These are phyloP conservation scores for Lactifluus volemus DNA, from an alignment of 768 basidiomycete genomes.

Conservation along the genomic window DNA sequence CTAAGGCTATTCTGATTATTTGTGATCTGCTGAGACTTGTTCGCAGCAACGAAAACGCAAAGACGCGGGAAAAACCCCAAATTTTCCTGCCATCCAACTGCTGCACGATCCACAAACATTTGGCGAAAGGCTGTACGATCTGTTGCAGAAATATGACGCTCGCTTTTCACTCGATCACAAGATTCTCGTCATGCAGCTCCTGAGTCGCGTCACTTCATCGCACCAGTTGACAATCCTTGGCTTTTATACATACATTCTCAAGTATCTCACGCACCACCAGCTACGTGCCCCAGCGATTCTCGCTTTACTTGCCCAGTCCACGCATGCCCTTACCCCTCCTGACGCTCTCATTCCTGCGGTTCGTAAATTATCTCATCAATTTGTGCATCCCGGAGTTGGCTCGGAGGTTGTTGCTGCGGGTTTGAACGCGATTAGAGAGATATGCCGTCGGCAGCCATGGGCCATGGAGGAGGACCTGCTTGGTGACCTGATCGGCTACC, in stretches of 20 bases:
- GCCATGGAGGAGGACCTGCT: conserved; percentile 93
- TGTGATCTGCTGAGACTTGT: conserved; percentile 1
- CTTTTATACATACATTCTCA: conserved; percentile 94
- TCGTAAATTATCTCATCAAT: conserved; percentile 88
- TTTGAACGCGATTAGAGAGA: conserved; percentile 90
- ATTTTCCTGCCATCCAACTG: conserved; percentile 89
- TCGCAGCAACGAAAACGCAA: conserved; percentile 30
- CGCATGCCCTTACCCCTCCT: conserved; percentile 92
- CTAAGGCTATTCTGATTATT: neutral
- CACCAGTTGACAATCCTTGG: conserved; percentile 91
- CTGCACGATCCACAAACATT: conserved; percentile 95
- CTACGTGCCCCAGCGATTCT: conserved; percentile 89
- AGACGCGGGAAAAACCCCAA: conserved; percentile 34
- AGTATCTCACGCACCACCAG: conserved; percentile 88
- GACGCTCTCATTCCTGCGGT: conserved; percentile 86
- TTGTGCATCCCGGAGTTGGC: conserved; percentile 95
- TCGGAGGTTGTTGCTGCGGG: conserved; percentile 94
- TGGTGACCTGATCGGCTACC: conserved; percentile 88
- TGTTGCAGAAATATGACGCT: conserved; percentile 79
- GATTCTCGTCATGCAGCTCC: conserved; percentile 92
- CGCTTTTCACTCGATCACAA: conserved; percentile 97
- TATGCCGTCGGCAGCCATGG: conserved; percentile 94
- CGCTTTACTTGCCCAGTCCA: conserved; percentile 87
- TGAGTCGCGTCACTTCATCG: conserved; percentile 85
- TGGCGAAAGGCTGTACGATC: conserved; percentile 86